These are phyloP conservation scores for Verbascum thapsus DNA, from an alignment of 257 asterid genomes.

Conservation along the genomic window DNA sequence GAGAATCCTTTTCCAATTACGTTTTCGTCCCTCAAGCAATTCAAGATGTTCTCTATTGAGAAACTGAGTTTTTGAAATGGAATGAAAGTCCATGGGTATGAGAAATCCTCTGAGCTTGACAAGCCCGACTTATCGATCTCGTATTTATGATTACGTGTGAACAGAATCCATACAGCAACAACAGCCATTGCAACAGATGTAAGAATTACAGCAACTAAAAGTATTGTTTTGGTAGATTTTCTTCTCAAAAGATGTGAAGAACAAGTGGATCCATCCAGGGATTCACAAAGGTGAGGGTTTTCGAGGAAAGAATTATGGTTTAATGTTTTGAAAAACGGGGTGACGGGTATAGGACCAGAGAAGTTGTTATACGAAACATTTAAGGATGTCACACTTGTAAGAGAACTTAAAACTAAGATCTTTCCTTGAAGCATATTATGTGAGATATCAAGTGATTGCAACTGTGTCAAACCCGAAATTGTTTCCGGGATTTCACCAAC, in stretches of 20 bases:
- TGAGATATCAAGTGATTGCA: conserved; percentile 86
- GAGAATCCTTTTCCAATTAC: conserved; percentile 86
- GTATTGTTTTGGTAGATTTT: conserved; percentile 57
- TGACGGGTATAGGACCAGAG: conserved; percentile 83
- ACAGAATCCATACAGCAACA: conserved; percentile 56
- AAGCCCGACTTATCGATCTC: conserved; percentile 44
- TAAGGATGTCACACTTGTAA: conserved; percentile 76
- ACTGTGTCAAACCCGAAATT: conserved; percentile 64
- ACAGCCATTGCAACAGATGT: conserved; percentile 52
- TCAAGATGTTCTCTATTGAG: conserved; percentile 67
- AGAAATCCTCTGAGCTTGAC: conserved; percentile 59
- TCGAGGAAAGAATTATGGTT: conserved; percentile 59
- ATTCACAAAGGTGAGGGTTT: conserved; percentile 74
- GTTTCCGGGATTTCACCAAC: conserved; percentile 76
- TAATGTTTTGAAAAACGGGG: conserved; percentile 75
- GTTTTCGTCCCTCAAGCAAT: conserved; percentile 76
- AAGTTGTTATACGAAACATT: conserved; percentile 79
- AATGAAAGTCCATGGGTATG: conserved; percentile 90
- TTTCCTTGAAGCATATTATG: conserved; percentile 57
- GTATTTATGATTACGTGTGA: conserved; percentile 45
- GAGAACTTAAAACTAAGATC: conserved; percentile 56
- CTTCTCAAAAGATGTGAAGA: conserved; percentile 44
- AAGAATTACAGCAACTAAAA: conserved; percentile 55
- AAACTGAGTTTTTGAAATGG: conserved; percentile 85
- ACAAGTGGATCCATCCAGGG: conserved; percentile 72